Conservation (phyloP, 352 stramenopile species). For the Globisporangium spinosum region DNA sequence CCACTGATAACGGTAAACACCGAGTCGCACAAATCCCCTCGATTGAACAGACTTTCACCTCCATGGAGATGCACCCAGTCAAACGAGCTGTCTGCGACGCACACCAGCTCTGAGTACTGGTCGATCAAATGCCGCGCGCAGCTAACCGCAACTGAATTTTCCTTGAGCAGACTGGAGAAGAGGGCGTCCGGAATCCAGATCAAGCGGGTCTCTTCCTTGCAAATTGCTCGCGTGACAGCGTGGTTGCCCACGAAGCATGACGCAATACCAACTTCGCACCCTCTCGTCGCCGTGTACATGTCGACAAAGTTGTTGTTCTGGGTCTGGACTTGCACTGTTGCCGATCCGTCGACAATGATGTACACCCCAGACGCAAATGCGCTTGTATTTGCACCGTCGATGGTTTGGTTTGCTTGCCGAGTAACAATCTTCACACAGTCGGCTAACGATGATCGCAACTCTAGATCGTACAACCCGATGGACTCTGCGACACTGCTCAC, state of each 20-base stretch:
- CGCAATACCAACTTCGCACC: constrained; percentile 65
- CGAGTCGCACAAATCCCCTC: constrained; percentile 71
- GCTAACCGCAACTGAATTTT: constrained; percentile 39
- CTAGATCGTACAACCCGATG: constrained; percentile 43
- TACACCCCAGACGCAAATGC: constrained; percentile 32
- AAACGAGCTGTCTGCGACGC: constrained; percentile 72
- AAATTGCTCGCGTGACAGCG: constrained; percentile 42
- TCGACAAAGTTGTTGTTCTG: constrained; percentile 35
- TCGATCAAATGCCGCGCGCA: constrained; percentile 62
- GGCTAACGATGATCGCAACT: constrained; percentile 28
- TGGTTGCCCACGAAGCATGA: constrained; percentile 63
- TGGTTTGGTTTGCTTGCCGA: constrained; percentile 25
- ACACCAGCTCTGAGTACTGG: constrained; percentile 73
- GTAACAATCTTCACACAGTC: constrained; percentile 34
- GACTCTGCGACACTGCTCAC: constrained; percentile 36
- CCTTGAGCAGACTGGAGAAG: constrained; percentile 57
- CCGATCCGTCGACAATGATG: constrained; percentile 52
- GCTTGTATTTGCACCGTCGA: constrained; percentile 12
- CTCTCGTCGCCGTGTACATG: constrained; percentile 48
- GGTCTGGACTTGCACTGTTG: constrained; percentile 50
- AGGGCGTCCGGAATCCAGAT: constrained; percentile 56
- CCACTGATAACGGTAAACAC: constrained; percentile 83
- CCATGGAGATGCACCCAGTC: constrained; percentile 83
- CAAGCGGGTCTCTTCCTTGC: constrained; percentile 38
- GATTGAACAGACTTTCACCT: constrained; percentile 74